phyloP scores from a whole-genome alignment of 371 early-diverging fungal species.

The Funneliformis caledonium region DNA sequence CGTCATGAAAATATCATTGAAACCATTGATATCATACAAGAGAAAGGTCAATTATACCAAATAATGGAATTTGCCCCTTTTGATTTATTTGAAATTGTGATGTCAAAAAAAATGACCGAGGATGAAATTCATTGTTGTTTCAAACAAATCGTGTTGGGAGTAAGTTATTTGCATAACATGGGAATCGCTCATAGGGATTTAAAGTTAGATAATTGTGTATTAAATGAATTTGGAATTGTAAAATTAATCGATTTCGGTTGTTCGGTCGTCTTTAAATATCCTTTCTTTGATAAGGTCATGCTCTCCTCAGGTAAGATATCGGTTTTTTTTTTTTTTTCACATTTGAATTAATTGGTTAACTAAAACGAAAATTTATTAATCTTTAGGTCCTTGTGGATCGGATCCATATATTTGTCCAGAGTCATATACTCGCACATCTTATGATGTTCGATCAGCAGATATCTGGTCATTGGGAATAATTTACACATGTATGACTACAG shows the following conservation, averaged over 20 bases:
- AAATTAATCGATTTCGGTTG: slow-evolving; percentile 96
- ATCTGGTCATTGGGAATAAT: slow-evolving; percentile 57
- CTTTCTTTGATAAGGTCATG: slow-evolving; percentile 62
- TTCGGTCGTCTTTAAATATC: slow-evolving; percentile 77
- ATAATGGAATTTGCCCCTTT: slow-evolving; percentile 84
- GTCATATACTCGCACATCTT: slow-evolving; percentile 12
- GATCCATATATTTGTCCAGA: slow-evolving; percentile 95
- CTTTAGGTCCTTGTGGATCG: slow-evolving; percentile 77
- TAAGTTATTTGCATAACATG: slow-evolving; percentile 71
- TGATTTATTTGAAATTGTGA: slow-evolving; percentile 75
- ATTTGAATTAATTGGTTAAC: not conserved
- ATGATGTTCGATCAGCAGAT: slow-evolving; percentile 24
- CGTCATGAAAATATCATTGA: slow-evolving; percentile 89
- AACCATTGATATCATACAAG: slow-evolving; percentile 81
- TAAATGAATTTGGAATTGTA: slow-evolving; percentile 69
- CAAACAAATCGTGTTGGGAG: slow-evolving; percentile 75
- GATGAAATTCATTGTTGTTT: slow-evolving; percentile 74
- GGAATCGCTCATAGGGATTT: slow-evolving; percentile 89
- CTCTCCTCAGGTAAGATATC: slow-evolving; percentile 59
- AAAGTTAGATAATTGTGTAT: slow-evolving; percentile 87
- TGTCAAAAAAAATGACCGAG: slow-evolving; percentile 67
- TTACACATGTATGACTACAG: slow-evolving; percentile 52
- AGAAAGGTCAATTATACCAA: slow-evolving; percentile 64
- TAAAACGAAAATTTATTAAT: not conserved
- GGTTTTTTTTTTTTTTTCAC: not conserved